Percentiles rank a stretch among this genome's conserved stretches.
Conservation (phyloP, 1,284 basidiomycete genomes). For the Laetiporus sulphureus region DNA sequence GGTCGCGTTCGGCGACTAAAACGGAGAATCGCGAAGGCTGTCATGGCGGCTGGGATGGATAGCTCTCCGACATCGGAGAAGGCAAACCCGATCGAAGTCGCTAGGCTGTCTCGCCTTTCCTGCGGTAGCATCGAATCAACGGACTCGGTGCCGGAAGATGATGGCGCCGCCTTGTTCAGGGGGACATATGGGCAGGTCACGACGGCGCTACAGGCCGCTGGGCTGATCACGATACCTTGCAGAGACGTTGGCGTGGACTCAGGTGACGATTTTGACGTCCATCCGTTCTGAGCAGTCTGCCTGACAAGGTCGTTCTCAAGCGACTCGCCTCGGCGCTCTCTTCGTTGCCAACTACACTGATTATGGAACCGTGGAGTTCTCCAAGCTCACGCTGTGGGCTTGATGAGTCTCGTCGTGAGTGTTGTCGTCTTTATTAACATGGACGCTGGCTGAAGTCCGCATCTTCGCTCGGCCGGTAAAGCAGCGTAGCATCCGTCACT, state of each 20-base stretch:
- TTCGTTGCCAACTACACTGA: constrained; percentile 34
- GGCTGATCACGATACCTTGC: constrained; percentile 35
- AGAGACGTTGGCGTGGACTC: constrained; percentile 28
- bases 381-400: constrained; percentile 41
- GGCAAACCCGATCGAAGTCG: constrained; percentile 12
- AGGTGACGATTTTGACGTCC: constrained; percentile 20
- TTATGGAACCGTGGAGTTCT: constrained; percentile 30
- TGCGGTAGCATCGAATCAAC: constrained; percentile 18
- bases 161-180: constrained; percentile 30
- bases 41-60: constrained; percentile 42
- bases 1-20: constrained; percentile 32
- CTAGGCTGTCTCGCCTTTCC: constrained; percentile 11
- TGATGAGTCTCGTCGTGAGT: no score
- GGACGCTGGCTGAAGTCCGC: no score
- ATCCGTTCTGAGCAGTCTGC: neutral
- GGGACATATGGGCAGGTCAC: constrained; percentile 46
- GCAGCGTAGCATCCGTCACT: no score
- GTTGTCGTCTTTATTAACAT: no score
- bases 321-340: constrained; percentile 38
- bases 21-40: constrained; percentile 35
- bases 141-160: constrained; percentile 12
- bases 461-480: no score
- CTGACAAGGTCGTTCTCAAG: no score
- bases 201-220: constrained; percentile 34
- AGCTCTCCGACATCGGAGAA: constrained; percentile 21